Conservation (phyloP, 2,329 filamentous ascomycete species). For the Ambrosiella cleistominuta region DNA sequence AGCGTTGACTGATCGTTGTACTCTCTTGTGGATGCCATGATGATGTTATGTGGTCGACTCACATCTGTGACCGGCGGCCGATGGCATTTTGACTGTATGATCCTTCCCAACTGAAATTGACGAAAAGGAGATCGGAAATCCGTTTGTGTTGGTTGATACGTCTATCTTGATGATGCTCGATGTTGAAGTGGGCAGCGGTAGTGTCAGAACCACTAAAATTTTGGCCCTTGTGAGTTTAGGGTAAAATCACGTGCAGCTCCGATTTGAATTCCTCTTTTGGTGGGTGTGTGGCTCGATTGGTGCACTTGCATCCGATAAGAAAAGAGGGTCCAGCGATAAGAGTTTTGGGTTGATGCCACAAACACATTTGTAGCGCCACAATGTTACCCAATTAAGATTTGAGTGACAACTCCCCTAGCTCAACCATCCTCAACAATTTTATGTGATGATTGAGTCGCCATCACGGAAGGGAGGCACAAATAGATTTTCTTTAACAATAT, state of each 20-base stretch:
- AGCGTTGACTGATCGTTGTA: background rate
- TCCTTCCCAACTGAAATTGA: conserved; percentile 24
- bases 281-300: conserved; percentile 8
- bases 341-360: background rate
- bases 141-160: conserved; percentile 19
- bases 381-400: background rate
- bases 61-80: conserved; percentile 78
- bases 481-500: too few species aligned
- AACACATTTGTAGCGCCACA: background rate
- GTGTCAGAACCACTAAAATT: conserved; percentile 16
- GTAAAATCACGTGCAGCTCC: conserved; percentile 11
- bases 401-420: background rate
- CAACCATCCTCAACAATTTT: too few species aligned
- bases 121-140: conserved; percentile 20
- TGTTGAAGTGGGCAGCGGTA: conserved; percentile 13
- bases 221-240: conserved; percentile 14
- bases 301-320: conserved; percentile 2
- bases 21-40: conserved; percentile 3
- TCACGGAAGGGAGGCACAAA: too few species aligned
- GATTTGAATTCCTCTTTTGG: conserved; percentile 12
- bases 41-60: conserved; percentile 29
- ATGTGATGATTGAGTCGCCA: too few species aligned
- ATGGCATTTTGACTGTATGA: conserved; percentile 56
- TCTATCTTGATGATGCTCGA: conserved; percentile 13
- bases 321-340: background rate